A percentile compares a stretch with the other conserved stretches of the same genome.
These are phyloP conservation scores for Eucalyptus erythrocorys DNA, from an alignment of 345 rosid genomes.

Conservation along the genomic window DNA sequence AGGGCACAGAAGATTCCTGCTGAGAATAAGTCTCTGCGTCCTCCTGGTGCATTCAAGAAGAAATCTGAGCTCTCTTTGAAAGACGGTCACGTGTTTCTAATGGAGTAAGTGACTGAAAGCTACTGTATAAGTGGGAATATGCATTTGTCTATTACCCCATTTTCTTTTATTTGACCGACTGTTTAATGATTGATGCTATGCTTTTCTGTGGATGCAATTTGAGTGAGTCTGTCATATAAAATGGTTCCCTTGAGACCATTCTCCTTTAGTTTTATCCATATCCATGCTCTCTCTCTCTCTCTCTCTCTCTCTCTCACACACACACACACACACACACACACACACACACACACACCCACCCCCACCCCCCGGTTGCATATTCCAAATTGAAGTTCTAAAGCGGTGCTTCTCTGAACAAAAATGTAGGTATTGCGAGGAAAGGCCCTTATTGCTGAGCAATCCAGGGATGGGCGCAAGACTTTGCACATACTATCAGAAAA, in stretches of 20 bases:
- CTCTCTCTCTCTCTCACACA: neutral
- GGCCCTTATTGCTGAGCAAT: slow-evolving; percentile 81
- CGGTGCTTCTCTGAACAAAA: neutral
- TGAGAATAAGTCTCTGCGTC: slow-evolving; percentile 81
- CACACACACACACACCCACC: fast-evolving
- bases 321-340: fast-evolving
- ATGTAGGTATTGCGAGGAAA: slow-evolving; percentile 91
- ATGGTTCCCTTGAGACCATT: neutral
- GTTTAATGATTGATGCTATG: neutral
- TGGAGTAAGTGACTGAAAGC: slow-evolving; percentile 66
- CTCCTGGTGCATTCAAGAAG: slow-evolving; percentile 99
- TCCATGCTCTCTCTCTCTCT: neutral
- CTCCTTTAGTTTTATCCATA: neutral
- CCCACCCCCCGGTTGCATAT: neutral
- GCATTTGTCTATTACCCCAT: neutral
- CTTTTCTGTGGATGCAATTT: neutral
- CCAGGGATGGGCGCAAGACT: slow-evolving; percentile 95
- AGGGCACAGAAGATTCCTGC: slow-evolving; percentile 87
- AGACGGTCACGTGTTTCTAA: slow-evolving; percentile 90
- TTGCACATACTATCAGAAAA: slow-evolving; percentile 87
- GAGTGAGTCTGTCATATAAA: neutral
- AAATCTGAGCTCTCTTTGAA: slow-evolving; percentile 92
- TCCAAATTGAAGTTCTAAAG: neutral
- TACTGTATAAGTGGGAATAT: neutral
- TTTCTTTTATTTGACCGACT: neutral